phyloP scores from a whole-genome alignment of 331 rosid genomes.

The Spiraea crenata region DNA sequence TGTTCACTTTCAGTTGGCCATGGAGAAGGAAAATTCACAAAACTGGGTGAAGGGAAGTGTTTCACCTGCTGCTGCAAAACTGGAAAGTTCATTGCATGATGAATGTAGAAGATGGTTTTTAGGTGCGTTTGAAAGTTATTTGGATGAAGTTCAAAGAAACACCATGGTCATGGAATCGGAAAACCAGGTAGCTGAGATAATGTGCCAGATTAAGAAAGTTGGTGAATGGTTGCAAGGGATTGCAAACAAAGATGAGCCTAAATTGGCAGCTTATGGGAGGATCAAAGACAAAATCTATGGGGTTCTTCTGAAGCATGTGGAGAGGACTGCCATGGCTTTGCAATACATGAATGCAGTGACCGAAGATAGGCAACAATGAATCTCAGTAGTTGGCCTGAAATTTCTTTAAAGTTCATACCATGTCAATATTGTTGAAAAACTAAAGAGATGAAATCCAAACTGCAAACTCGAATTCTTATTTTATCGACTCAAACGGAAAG shows the following conservation, averaged over 20 bases:
- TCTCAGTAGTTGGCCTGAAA: background rate
- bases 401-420: background rate
- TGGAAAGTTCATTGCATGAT: constrained; percentile 23
- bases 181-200: constrained; percentile 29
- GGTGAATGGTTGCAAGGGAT: constrained; percentile 37
- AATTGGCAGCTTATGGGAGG: constrained; percentile 30
- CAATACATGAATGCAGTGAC: constrained; percentile 20
- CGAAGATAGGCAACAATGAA: background rate
- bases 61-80: constrained; percentile 17
- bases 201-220: constrained; percentile 40
- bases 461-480: no score
- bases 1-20: constrained; percentile 14
- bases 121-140: constrained; percentile 26
- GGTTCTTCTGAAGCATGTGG: constrained; percentile 38
- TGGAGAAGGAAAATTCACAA: constrained; percentile 7
- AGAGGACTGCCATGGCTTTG: constrained; percentile 35
- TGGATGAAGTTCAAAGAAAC: constrained; percentile 31
- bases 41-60: constrained; percentile 32
- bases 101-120: constrained; percentile 37
- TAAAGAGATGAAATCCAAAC: no score
- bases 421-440: no score
- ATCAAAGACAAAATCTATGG: constrained; percentile 37
- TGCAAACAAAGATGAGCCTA: constrained; percentile 18
- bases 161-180: constrained; percentile 20
- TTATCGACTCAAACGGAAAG: no score